Conservation (phyloP, 2,329 filamentous ascomycete genomes). For the Penicillium sp. region DNA sequence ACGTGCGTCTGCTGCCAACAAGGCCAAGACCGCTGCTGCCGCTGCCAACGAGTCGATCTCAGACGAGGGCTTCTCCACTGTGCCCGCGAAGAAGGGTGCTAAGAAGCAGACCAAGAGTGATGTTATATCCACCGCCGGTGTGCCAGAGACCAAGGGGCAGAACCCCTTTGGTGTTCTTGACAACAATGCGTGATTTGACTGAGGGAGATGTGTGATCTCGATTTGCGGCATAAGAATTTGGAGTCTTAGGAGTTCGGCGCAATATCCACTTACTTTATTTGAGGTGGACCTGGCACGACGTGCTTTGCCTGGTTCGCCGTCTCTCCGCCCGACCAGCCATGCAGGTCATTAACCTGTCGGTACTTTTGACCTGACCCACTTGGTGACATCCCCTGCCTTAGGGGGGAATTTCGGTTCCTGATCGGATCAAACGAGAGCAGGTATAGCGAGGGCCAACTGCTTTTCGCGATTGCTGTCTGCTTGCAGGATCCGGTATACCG, state of each 20-base stretch:
- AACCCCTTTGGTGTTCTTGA: conserved; percentile 37
- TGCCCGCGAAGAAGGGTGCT: conserved; percentile 35
- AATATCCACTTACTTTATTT: conserved; percentile 1
- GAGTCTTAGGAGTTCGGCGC: conserved; percentile 14
- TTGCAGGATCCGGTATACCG: background rate
- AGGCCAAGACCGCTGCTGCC: conserved; percentile 23
- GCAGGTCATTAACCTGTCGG: background rate
- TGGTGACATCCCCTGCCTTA: background rate
- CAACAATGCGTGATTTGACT: conserved; percentile 21
- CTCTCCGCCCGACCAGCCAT: background rate
- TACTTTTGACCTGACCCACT: background rate
- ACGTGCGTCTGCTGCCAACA: conserved; percentile 32
- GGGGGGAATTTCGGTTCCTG: conserved; percentile 1
- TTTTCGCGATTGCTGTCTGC: background rate
- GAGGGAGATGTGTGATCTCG: background rate
- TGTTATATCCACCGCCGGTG: conserved; percentile 9
- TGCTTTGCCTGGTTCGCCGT: background rate
- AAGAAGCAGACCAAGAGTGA: conserved; percentile 33
- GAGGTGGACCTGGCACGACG: background rate
- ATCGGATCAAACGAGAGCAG: background rate
- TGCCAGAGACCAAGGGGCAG: conserved; percentile 26
- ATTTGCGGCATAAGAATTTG: conserved; percentile 9
- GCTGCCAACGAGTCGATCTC: conserved; percentile 21
- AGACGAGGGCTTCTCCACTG: conserved; percentile 33
- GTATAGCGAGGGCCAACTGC: background rate